Percentiles rank a stretch among this genome's conserved stretches.
Conservation (phyloP, 768 basidiomycete species). For the Suillus ampliporus region DNA sequence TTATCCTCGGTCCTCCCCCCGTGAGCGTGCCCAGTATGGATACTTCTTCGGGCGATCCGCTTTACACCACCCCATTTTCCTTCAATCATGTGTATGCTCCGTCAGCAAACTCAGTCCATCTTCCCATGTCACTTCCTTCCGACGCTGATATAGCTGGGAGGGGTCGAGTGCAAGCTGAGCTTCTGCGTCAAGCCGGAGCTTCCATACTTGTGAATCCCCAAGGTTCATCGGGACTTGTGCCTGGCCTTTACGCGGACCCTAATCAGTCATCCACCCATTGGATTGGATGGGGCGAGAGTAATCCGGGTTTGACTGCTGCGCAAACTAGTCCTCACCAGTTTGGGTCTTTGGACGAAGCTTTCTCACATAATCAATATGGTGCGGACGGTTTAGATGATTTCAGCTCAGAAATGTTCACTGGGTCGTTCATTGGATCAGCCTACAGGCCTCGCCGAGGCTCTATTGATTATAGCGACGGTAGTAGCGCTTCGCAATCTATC, state of each 20-base stretch:
- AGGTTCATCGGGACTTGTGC: constrained; percentile 15
- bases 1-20: constrained; percentile 47
- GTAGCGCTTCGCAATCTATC: constrained; percentile 49
- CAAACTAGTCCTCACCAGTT: constrained; percentile 16
- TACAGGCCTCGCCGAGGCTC: constrained; percentile 41
- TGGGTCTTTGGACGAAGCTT: constrained; percentile 35
- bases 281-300: constrained; percentile 36
- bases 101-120: constrained; percentile 24
- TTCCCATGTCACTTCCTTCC: constrained; percentile 25
- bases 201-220: constrained; percentile 15
- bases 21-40: constrained; percentile 38
- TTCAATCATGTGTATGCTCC: constrained; percentile 30
- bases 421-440: constrained; percentile 31
- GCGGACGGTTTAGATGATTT: constrained; percentile 22
- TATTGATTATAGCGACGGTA: constrained; percentile 49
- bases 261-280: constrained; percentile 22
- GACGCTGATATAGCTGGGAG: constrained; percentile 51
- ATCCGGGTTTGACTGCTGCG: neutral
- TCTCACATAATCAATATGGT: constrained; percentile 29
- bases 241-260: constrained; percentile 23
- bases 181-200: constrained; percentile 42
- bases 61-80: constrained; percentile 38
- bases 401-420: constrained; percentile 16
- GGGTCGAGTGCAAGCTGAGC: constrained; percentile 53
- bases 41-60: constrained; percentile 31